phyloP scores from a whole-genome alignment of 1,284 basidiomycete genomes.

The Omphalotus olearius region DNA sequence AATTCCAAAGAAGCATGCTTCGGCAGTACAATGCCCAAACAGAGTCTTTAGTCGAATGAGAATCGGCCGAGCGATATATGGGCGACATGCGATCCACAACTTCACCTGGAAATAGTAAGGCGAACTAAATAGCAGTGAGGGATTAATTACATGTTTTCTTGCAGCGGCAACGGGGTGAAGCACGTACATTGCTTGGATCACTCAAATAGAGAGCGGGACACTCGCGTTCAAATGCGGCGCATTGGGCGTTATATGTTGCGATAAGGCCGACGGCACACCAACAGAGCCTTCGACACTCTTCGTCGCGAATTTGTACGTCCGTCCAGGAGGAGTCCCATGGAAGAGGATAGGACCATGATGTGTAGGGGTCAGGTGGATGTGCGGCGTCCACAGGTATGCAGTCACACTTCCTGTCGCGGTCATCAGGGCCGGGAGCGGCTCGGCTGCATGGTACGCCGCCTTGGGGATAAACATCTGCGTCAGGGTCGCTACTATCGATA shows the following conservation, averaged over 20 bases:
- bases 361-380: conserved; percentile 33
- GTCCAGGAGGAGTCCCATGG: conserved; percentile 61
- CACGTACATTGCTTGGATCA: conserved; percentile 60
- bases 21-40: conserved; percentile 78
- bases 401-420: conserved; percentile 36
- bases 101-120: conserved; percentile 48
- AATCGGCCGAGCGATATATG: conserved; percentile 32
- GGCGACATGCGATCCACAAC: conserved; percentile 43
- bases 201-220: conserved; percentile 52
- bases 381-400: conserved; percentile 43
- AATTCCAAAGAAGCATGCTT: conserved; percentile 74
- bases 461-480: conserved; percentile 25
- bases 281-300: conserved; percentile 67
- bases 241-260: conserved; percentile 60
- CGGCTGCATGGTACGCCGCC: conserved; percentile 27
- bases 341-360: conserved; percentile 45
- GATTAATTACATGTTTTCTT: conserved; percentile 5
- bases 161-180: conserved; percentile 13
- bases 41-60: conserved; percentile 59
- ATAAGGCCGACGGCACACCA: conserved; percentile 70
- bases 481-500: conserved; percentile 51
- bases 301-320: conserved; percentile 48
- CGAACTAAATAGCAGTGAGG: conserved; percentile 26
- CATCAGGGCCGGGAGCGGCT: conserved; percentile 22
- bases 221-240: conserved; percentile 56